These are phyloP conservation scores for Plantago lanceolata DNA, from an alignment of 305 asterid genomes.

Conservation along the genomic window DNA sequence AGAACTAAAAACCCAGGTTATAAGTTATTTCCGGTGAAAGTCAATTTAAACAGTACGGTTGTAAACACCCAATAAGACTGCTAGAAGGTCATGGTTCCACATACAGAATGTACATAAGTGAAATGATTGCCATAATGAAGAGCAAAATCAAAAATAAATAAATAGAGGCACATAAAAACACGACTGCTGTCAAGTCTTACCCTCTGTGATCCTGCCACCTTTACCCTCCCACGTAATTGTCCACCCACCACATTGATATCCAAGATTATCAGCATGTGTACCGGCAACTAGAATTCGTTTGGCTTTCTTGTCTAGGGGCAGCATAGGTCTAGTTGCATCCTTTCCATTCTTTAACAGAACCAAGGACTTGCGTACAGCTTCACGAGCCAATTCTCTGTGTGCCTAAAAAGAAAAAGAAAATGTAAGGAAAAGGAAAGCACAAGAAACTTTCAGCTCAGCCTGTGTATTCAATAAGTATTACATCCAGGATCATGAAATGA, in stretches of 20 bases:
- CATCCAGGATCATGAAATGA: not conserved
- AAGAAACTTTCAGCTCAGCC: slow-evolving; percentile 2
- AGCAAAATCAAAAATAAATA: too few species aligned
- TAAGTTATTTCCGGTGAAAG: too few species aligned
- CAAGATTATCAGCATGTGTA: slow-evolving; percentile 81
- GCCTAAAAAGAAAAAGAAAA: slow-evolving; percentile 30
- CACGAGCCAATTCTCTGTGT: slow-evolving; percentile 81
- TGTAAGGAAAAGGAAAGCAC: not conserved
- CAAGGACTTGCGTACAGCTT: slow-evolving; percentile 88
- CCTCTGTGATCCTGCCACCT: slow-evolving; percentile 76
- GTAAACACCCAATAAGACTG: not conserved
- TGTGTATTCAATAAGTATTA: not conserved
- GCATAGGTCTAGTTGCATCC: slow-evolving; percentile 56
- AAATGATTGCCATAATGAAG: not conserved
- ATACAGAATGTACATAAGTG: not conserved
- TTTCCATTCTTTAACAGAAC: slow-evolving; percentile 89
- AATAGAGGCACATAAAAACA: not conserved
- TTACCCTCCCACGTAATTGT: slow-evolving; percentile 86
- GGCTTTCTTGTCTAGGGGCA: slow-evolving; percentile 64
- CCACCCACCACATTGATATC: slow-evolving; percentile 97
- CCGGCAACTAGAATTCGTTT: slow-evolving; percentile 78
- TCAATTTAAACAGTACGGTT: too few species aligned
- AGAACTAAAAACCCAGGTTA: too few species aligned
- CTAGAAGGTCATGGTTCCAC: not conserved
- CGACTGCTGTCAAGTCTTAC: slow-evolving; percentile 29